Evolutionary conservation across 208 protist species (phyloP).

Genomic region (Acanthamoeba castellanii): DNA sequence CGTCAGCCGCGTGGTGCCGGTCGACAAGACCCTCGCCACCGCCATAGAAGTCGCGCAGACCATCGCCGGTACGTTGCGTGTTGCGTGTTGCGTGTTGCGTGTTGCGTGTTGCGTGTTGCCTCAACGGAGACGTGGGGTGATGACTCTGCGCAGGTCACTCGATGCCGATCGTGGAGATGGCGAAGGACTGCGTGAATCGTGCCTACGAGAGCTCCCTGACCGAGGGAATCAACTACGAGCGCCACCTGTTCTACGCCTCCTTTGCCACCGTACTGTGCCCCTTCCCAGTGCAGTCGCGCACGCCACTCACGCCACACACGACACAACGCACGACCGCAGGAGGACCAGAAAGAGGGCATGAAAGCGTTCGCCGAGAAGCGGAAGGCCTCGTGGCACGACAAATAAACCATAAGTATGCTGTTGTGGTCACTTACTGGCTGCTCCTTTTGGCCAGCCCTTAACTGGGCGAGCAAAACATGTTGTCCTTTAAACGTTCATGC

Average conservation of each 20-base stretch:
- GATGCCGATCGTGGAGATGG: slow-evolving; percentile 81
- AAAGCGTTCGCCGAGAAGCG: slow-evolving; percentile 90
- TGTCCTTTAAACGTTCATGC: too few species aligned
- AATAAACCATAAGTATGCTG: not conserved
- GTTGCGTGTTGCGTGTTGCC: too few species aligned
- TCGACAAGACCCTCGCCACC: slow-evolving; percentile 84
- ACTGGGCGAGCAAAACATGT: too few species aligned
- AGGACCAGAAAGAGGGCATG: slow-evolving; percentile 93
- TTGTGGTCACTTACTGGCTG: too few species aligned
- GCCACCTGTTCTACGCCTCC: slow-evolving; percentile 90
- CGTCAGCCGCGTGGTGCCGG: slow-evolving; percentile 87
- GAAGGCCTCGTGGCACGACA: not conserved
- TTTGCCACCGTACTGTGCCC: slow-evolving; percentile 82
- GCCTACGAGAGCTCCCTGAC: slow-evolving; percentile 83
- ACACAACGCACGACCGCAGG: slow-evolving; percentile 90
- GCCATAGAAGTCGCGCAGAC: slow-evolving; percentile 85
- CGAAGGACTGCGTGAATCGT: slow-evolving; percentile 87
- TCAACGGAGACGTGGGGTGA: too few species aligned
- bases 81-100: too few species aligned
- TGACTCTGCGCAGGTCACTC: slow-evolving; percentile 84
- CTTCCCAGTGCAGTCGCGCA: too few species aligned
- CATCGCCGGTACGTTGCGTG: slow-evolving; percentile 79
- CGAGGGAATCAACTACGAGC: slow-evolving; percentile 85
- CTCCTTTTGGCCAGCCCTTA: too few species aligned
- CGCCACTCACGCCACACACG: slow-evolving; percentile 76